A percentile compares a stretch with the other conserved stretches of the same genome.
Conservation (phyloP, 2,329 filamentous ascomycete genomes). For the Talaromyces rugulosus region DNA sequence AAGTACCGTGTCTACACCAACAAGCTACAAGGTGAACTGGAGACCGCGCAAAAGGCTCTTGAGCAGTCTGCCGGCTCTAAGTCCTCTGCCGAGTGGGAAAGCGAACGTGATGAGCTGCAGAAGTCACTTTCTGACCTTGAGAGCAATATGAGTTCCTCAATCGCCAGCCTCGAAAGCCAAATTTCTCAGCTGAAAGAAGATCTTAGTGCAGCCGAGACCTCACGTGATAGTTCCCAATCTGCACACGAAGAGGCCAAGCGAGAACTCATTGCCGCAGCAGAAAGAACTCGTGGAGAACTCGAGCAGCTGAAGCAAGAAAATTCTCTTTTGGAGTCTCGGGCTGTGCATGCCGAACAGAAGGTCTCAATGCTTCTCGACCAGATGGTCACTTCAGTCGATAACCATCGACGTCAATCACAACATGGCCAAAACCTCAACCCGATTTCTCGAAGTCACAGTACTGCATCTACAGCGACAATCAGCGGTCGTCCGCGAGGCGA, state of each 20-base stretch:
- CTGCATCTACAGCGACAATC: conserved; percentile 48
- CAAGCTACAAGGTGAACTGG: conserved; percentile 77
- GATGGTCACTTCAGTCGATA: conserved; percentile 89
- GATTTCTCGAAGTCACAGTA: conserved; percentile 51
- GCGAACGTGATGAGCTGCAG: conserved; percentile 65
- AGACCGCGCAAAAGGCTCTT: conserved; percentile 56
- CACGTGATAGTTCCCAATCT: conserved; percentile 64
- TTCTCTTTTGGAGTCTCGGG: conserved; percentile 71
- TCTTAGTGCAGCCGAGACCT: conserved; percentile 59
- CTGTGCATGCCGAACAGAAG: conserved; percentile 85
- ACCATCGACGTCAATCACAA: conserved; percentile 75
- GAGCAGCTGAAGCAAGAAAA: conserved; percentile 84
- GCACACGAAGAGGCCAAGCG: conserved; percentile 51
- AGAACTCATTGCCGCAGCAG: conserved; percentile 54
- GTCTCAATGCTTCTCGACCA: conserved; percentile 91
- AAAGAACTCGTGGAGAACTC: conserved; percentile 63
- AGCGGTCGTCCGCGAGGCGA: conserved; percentile 34
- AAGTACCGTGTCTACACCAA: conserved; percentile 85
- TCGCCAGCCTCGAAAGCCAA: conserved; percentile 66
- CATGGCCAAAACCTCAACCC: conserved; percentile 34
- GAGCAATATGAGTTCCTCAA: conserved; percentile 61
- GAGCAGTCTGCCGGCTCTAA: conserved; percentile 38
- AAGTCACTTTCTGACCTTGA: conserved; percentile 67
- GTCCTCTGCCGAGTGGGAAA: conserved; percentile 64
- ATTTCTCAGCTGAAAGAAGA: conserved; percentile 66